Conservation (phyloP, 164 flowering plant genomes). For the Santalum album region DNA sequence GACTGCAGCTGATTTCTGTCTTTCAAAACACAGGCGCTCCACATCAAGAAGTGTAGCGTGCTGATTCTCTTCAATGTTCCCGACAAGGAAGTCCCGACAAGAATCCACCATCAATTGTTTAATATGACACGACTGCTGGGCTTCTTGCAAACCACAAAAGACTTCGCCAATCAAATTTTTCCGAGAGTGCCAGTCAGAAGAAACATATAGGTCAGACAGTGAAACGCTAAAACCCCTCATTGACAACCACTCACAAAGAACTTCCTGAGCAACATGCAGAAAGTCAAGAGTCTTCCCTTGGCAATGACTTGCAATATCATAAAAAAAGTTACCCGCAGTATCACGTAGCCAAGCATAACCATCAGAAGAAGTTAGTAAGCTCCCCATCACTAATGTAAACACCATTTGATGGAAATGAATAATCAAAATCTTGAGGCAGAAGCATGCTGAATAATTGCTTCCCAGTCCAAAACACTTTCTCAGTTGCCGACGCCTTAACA, state of each 20-base stretch:
- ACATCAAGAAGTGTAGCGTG: conserved; percentile 14
- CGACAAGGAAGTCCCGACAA: conserved; percentile 28
- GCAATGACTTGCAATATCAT: conserved; percentile 29
- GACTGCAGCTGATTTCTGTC: conserved; percentile 46
- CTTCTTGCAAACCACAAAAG: conserved; percentile 56
- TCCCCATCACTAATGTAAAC: conserved; percentile 50
- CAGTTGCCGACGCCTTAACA: conserved; percentile 28
- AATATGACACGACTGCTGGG: conserved; percentile 31
- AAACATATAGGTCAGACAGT: conserved; percentile 54
- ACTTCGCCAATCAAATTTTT: conserved; percentile 63
- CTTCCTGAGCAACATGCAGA: conserved; percentile 52
- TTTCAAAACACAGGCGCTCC: conserved; percentile 23
- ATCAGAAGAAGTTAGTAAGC: conserved; percentile 31
- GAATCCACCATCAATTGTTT: conserved; percentile 46
- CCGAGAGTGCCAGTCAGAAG: conserved; percentile 36
- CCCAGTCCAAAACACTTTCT: conserved; percentile 55
- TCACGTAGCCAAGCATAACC: conserved; percentile 66
- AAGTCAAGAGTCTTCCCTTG: conserved; percentile 33
- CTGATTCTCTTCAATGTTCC: conserved; percentile 21
- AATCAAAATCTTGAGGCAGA: conserved; percentile 52
- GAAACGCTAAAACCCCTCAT: conserved; percentile 80
- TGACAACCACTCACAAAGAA: conserved; percentile 81
- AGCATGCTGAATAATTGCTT: conserved; percentile 70
- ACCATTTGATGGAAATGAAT: conserved; percentile 23
- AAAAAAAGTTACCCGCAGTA: conserved; percentile 37